Base-by-base conservation (phyloP, 495 filamentous ascomycete species). In the Ramalina peruviana region DNA sequence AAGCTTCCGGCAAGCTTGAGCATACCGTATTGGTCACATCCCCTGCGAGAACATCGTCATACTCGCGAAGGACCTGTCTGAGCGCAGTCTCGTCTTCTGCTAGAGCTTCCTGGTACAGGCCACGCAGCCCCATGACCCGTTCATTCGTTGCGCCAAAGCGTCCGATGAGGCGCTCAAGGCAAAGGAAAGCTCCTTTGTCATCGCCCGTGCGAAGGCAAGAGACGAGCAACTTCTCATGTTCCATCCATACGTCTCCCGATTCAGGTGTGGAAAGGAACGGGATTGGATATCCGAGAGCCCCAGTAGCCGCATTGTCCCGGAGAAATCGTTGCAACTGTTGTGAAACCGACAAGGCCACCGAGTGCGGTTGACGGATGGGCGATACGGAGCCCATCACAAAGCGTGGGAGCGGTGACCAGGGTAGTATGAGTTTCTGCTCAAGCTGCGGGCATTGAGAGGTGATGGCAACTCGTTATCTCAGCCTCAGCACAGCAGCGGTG, bases 121-220 rank as follows among this genome's bases (percentile, higher is more conserved):
- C 93, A 36, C 71, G 70, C 44, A 98, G 64, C 2, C 82, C 88
- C 74, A 86, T 80, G 19, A 97, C 70, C 45, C 84, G 80, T 60
- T 93, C 86, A 59, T 95, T 92, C 27, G 78, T 70, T 12, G 71
- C 65, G 36, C 90, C 88, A 61, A 98, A 97, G 19, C 92, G 86
- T 26, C 69, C 67, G 7, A 76, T 80, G 40, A 98, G 72, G 30
- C 74, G 75, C 60, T 82, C 74, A 9, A 97, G 78, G 59, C 83
- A 88, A 50, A 71, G 55, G 46, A 77, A 74, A 12, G 92, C 92
- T 41, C 85, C 78, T 53, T 71, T 64, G 54, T 94, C 85, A 60
- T 97, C 86, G 16, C 86, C 82, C 7, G 85, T 87, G 5, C 83
- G 82, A n/a, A 97, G 72, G 60, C 83, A 92, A 9, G 88, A 79